phyloP scores from a whole-genome alignment of 352 stramenopile genomes.

The Globisporangium cystogenes region DNA sequence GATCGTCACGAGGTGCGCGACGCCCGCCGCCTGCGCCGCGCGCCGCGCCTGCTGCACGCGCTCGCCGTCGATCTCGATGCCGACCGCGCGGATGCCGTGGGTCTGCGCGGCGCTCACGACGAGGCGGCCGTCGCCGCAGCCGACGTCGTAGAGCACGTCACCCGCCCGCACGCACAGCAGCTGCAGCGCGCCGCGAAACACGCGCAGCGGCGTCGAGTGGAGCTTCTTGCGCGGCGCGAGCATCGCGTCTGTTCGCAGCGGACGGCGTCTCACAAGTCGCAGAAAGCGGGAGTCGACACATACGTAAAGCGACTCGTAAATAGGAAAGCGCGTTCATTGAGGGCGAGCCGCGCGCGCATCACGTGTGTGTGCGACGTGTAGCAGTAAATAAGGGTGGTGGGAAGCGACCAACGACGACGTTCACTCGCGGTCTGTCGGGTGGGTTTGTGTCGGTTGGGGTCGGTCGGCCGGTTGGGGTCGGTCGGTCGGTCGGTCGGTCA shows the following conservation, averaged over 20 bases:
- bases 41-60: constrained; percentile 24
- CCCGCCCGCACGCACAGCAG: constrained; percentile 23
- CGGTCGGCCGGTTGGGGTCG: not conserved
- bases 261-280: not conserved
- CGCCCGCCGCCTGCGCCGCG: constrained; percentile 17
- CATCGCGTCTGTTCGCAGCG: constrained; percentile 33
- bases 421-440: too few relatives aligned
- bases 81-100: constrained; percentile 46
- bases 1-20: constrained; percentile 57
- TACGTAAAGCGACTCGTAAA: not conserved
- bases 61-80: constrained; percentile 62
- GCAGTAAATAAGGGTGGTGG: not conserved
- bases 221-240: constrained; percentile 74
- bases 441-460: too few relatives aligned
- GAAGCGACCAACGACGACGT: not conserved
- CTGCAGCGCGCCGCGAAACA: constrained; percentile 53
- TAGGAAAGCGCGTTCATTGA: constrained; percentile 1
- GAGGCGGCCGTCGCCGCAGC: constrained; percentile 69
- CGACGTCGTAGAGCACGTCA: constrained; percentile 78
- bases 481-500: not conserved
- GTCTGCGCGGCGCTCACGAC: constrained; percentile 48
- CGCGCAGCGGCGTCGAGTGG: constrained; percentile 65
- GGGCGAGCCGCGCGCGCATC: too few relatives aligned
- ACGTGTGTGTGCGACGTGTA: not conserved
- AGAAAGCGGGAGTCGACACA: too few relatives aligned